Evolutionary conservation across 257 asterid species (phyloP).

Genomic region (Scutellaria minor): DNA sequence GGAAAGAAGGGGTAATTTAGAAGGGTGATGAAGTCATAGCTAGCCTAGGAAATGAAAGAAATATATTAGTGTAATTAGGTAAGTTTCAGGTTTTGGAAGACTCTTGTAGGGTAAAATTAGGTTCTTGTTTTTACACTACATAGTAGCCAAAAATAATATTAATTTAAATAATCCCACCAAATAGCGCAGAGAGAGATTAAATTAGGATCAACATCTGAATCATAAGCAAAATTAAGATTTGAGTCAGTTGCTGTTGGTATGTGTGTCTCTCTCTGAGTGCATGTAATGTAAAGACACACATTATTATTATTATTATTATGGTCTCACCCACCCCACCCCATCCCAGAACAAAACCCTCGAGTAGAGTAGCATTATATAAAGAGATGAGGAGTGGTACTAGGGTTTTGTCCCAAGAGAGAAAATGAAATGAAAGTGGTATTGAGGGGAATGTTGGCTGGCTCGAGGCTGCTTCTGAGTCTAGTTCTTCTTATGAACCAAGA

Average conservation of each 20-base stretch:
- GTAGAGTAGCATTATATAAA: constrained; percentile 27
- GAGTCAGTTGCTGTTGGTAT: constrained; percentile 52
- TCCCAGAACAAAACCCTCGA: not conserved
- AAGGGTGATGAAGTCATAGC: constrained; percentile 44
- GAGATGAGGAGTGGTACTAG: constrained; percentile 28
- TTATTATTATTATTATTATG: no score
- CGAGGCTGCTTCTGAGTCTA: constrained; percentile 53
- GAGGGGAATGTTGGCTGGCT: constrained; percentile 90
- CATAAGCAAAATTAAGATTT: constrained; percentile 40
- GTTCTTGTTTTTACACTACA: constrained; percentile 36
- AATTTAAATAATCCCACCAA: not conserved
- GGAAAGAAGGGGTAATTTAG: constrained; percentile 35
- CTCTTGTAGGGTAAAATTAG: constrained; percentile 17
- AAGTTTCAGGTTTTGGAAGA: not conserved
- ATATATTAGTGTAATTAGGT: constrained; percentile 31
- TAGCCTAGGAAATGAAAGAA: constrained; percentile 53
- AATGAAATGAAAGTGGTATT: constrained; percentile 33
- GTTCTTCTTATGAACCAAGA: not conserved
- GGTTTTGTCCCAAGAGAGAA: constrained; percentile 21
- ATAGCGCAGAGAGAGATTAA: constrained; percentile 30
- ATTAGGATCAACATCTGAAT: constrained; percentile 53
- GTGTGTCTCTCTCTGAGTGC: constrained; percentile 45
- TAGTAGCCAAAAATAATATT: no score
- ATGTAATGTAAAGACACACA: no score
- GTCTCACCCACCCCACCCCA: no score